phyloP scores from a whole-genome alignment of 2,329 filamentous ascomycete species.

The Domatiomyces catenatus region DNA sequence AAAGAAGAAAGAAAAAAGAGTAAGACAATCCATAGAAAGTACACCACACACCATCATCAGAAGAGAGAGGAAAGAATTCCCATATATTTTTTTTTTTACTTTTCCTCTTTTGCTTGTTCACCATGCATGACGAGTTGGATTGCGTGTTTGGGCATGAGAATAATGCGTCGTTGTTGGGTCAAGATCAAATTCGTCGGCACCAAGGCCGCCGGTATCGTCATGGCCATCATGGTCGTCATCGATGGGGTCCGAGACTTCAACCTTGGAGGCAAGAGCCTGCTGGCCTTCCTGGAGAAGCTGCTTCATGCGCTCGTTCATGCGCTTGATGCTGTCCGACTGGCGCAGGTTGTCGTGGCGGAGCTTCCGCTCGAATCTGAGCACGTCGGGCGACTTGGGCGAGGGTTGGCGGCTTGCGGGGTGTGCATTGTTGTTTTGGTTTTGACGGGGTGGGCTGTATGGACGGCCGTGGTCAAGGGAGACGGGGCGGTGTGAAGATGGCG shows the following conservation, averaged over 20 bases:
- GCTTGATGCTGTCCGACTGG: slow-evolving; percentile 61
- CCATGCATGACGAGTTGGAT: too few species aligned
- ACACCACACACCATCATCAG: too few species aligned
- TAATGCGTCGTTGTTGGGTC: not conserved
- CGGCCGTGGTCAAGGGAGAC: not conserved
- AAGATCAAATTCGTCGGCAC: too few species aligned
- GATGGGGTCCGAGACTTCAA: slow-evolving; percentile 37
- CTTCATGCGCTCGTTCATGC: slow-evolving; percentile 63
- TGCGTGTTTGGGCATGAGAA: too few species aligned
- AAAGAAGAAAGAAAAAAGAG: too few species aligned
- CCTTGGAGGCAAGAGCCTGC: slow-evolving; percentile 63
- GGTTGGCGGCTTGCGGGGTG: not conserved
- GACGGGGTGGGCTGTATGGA: not conserved
- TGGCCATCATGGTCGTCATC: slow-evolving; percentile 3
- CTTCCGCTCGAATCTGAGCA: slow-evolving; percentile 56
- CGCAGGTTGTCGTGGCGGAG: slow-evolving; percentile 59
- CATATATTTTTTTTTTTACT: too few species aligned
- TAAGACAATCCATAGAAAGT: too few species aligned
- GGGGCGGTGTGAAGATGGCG: not conserved
- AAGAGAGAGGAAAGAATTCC: too few species aligned
- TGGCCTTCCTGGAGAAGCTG: slow-evolving; percentile 82
- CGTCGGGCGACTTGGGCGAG: slow-evolving; percentile 35
- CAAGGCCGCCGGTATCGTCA: too few species aligned
- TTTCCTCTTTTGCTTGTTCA: too few species aligned
- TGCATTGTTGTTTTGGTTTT: not conserved